phyloP scores from a whole-genome alignment of 2,329 filamentous ascomycete genomes.

The Pseudogymnoascus sp. region DNA sequence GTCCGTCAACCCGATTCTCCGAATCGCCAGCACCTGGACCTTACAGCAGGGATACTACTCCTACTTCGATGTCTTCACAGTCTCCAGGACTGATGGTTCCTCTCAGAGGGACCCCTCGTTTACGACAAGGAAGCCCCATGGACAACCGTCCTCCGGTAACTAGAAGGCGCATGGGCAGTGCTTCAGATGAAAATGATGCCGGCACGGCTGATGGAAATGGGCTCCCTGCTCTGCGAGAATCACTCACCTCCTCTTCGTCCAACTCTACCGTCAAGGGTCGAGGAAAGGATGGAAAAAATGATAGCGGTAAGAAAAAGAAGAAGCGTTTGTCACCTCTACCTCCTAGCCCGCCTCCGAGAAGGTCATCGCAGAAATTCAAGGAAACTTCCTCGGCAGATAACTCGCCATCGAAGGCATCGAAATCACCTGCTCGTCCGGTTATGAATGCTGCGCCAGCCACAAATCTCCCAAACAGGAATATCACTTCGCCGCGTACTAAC shows the following conservation, averaged over 20 bases:
- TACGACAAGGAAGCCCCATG: constrained; percentile 48
- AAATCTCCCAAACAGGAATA: constrained; percentile 19
- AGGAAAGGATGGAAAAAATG: constrained; percentile 34
- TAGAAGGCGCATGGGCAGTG: constrained; percentile 49
- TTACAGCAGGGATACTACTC: constrained; percentile 72
- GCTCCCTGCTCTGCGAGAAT: constrained; percentile 61
- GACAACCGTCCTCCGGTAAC: constrained; percentile 54
- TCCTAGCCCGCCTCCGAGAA: constrained; percentile 55
- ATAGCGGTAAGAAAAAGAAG: constrained; percentile 30
- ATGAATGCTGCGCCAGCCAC: constrained; percentile 15
- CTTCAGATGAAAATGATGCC: constrained; percentile 43
- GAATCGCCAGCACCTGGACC: constrained; percentile 60
- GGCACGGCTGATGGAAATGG: constrained; percentile 45
- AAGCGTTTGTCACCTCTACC: constrained; percentile 42
- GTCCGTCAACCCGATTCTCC: constrained; percentile 69
- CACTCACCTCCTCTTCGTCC: constrained; percentile 65
- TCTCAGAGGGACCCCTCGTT: constrained; percentile 30
- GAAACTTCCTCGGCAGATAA: constrained; percentile 31
- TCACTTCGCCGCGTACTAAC: constrained; percentile 25
- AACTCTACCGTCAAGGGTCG: constrained; percentile 58
- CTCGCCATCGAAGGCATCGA: constrained; percentile 34
- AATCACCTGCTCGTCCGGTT: constrained; percentile 26
- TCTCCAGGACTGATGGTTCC: constrained; percentile 55
- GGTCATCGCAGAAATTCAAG: constrained; percentile 51
- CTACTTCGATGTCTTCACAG: constrained; percentile 69